Percentiles rank a stretch among this genome's conserved stretches.
phyloP scores from a whole-genome alignment of 2,329 filamentous ascomycete species.

The Botryotinia narcissicola region DNA sequence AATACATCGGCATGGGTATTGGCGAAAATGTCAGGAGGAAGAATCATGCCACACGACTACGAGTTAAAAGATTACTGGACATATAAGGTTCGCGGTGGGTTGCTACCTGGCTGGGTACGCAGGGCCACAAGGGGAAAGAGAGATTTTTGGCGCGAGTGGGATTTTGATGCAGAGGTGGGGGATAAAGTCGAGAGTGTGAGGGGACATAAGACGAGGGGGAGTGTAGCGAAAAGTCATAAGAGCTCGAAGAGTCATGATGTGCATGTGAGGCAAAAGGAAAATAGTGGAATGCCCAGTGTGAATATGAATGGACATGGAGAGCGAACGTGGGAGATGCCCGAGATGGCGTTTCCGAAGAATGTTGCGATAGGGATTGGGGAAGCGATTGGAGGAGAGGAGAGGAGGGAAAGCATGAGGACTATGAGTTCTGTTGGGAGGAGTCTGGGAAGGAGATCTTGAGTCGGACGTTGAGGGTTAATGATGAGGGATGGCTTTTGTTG shows the following conservation, averaged over 20 bases:
- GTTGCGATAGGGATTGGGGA: background rate
- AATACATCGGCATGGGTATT: conserved; percentile 70
- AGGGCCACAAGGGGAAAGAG: conserved; percentile 42
- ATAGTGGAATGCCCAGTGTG: background rate
- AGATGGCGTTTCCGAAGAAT: conserved; percentile 20
- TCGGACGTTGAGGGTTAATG: background rate
- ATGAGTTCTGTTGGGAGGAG: conserved; percentile 16
- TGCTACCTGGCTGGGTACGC: conserved; percentile 71
- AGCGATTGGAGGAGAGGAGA: conserved; percentile 15
- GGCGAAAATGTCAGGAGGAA: conserved; percentile 63
- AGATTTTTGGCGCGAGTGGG: conserved; percentile 33
- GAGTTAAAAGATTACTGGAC: conserved; percentile 78
- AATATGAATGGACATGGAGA: conserved; percentile 21
- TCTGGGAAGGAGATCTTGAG: conserved; percentile 5
- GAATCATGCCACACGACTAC: conserved; percentile 72
- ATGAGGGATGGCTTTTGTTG: background rate
- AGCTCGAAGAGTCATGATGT: conserved; percentile 18
- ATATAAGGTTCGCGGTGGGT: conserved; percentile 69
- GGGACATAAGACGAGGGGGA: conserved; percentile 23
- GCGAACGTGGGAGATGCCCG: conserved; percentile 27
- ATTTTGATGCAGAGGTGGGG: conserved; percentile 27
- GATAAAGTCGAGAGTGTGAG: conserved; percentile 2
- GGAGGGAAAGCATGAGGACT: conserved; percentile 8
- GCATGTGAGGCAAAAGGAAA: background rate
- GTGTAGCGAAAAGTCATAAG: conserved; percentile 17